A percentile compares a stretch with the other conserved stretches of the same genome.
These are phyloP conservation scores for Trichophyton benhamiae DNA, from an alignment of 2,329 filamentous ascomycete species.

Conservation along the genomic window DNA sequence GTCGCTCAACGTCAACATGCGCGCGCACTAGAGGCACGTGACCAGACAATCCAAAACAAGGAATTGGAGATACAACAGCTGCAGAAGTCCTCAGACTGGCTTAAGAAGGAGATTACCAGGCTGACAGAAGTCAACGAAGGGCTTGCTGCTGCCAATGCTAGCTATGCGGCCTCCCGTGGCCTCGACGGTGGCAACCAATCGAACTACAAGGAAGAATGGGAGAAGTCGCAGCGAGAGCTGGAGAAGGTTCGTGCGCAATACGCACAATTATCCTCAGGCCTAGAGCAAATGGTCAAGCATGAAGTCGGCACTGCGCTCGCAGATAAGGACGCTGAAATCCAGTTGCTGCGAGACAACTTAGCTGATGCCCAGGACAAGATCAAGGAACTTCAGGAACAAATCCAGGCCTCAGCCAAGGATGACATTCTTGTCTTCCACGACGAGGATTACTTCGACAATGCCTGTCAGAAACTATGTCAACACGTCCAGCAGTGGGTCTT, in stretches of 20 bases:
- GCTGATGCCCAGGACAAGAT: constrained; percentile 55
- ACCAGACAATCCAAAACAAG: constrained; percentile 62
- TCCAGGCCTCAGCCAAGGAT: constrained; percentile 47
- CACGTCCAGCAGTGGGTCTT: constrained; percentile 97
- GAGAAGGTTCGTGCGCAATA: constrained; percentile 55
- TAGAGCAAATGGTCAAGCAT: constrained; percentile 49
- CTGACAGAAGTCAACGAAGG: constrained; percentile 73
- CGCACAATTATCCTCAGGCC: constrained; percentile 47
- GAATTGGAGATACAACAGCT: constrained; percentile 78
- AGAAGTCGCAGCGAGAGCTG: constrained; percentile 55
- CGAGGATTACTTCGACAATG: constrained; percentile 89
- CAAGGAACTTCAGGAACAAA: constrained; percentile 47
- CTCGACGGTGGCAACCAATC: constrained; percentile 53
- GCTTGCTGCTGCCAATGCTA: constrained; percentile 61
- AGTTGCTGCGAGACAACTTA: constrained; percentile 63
- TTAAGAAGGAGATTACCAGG: constrained; percentile 70
- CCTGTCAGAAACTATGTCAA: constrained; percentile 87
- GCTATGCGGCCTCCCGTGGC: constrained; percentile 59
- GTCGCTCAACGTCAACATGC: constrained; percentile 43
- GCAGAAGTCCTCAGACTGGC: constrained; percentile 61
- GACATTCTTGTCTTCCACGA: constrained; percentile 70
- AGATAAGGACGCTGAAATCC: constrained; percentile 75
- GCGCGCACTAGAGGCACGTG: constrained; percentile 50
- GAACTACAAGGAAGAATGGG: constrained; percentile 33
- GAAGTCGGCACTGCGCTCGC: constrained; percentile 55